phyloP scores from a whole-genome alignment of 2,329 filamentous ascomycete species.

The Fusarium brevicatenulatum region DNA sequence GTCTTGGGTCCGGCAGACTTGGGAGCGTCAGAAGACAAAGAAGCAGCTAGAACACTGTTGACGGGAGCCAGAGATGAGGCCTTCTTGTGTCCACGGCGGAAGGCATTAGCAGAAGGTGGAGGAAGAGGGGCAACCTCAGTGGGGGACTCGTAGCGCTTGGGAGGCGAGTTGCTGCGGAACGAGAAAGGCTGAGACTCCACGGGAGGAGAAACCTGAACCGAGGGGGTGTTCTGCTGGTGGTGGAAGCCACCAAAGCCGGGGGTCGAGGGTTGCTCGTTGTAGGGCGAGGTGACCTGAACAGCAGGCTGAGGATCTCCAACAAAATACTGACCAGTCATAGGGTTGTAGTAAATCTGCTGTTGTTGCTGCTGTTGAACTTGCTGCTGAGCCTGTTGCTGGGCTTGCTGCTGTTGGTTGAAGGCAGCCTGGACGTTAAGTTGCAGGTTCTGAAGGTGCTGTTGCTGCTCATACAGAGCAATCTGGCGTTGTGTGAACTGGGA shows the following conservation, averaged over 20 bases:
- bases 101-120: conserved; percentile 88
- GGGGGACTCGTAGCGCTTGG: conserved; percentile 75
- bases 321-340: conserved; percentile 86
- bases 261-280: conserved; percentile 57
- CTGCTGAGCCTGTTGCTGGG: conserved; percentile 55
- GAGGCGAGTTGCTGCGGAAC: conserved; percentile 72
- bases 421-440: conserved; percentile 52
- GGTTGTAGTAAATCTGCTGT: conserved; percentile 86
- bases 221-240: conserved; percentile 68
- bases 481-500: conserved; percentile 59
- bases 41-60: conserved; percentile 59
- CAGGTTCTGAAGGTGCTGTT: conserved; percentile 54
- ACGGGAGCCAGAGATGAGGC: conserved; percentile 76
- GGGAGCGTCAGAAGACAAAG: conserved; percentile 55
- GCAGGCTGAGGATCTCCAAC: conserved; percentile 71
- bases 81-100: conserved; percentile 95
- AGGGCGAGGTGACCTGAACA: conserved; percentile 53
- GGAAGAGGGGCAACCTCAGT: conserved; percentile 77
- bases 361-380: conserved; percentile 66
- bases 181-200: conserved; percentile 64
- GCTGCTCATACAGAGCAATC: conserved; percentile 58
- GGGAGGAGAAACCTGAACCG: conserved; percentile 85
- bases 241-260: conserved; percentile 48
- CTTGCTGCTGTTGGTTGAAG: conserved; percentile 55
- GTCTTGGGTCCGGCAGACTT: conserved; percentile 79